Conservation (phyloP, 371 early-diverging fungal species). For the Nematocida homosporus region DNA sequence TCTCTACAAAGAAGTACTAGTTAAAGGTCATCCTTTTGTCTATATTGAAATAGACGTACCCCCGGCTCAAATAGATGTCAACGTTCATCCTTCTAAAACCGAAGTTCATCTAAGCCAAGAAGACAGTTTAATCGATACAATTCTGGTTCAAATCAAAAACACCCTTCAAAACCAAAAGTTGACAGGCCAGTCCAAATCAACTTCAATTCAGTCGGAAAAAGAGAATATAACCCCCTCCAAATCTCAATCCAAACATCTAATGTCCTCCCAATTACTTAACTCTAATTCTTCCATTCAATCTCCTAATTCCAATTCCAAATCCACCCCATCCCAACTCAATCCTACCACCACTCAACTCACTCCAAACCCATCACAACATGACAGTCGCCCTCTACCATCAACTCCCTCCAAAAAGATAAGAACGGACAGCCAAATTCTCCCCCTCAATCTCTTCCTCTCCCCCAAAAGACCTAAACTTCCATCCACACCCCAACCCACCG, state of each 20-base stretch:
- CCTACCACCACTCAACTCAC: background rate
- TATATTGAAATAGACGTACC: conserved; percentile 78
- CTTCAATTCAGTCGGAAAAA: no score
- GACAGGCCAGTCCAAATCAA: background rate
- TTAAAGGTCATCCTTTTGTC: conserved; percentile 82
- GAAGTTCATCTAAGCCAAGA: conserved; percentile 84
- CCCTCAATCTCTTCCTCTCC: conserved; percentile 28
- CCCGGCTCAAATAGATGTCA: conserved; percentile 83
- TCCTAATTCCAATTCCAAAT: background rate
- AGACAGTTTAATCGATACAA: conserved; percentile 72
- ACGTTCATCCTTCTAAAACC: conserved; percentile 90
- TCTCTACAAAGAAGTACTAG: conserved; percentile 75
- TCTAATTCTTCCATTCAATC: no score
- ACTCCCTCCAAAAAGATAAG: conserved; percentile 28
- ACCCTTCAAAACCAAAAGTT: conserved; percentile 24
- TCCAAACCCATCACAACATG: no score
- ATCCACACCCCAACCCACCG: background rate
- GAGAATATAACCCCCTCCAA: no score
- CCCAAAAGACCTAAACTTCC: background rate
- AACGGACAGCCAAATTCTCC: conserved; percentile 17
- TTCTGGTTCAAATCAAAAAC: conserved; percentile 6
- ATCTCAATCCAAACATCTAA: no score
- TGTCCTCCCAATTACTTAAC: no score
- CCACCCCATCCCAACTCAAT: no score
- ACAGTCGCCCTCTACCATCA: background rate